A percentile compares a stretch with the other conserved stretches of the same genome.
phyloP scores from a whole-genome alignment of 257 asterid genomes.

The Solanum commersonii region DNA sequence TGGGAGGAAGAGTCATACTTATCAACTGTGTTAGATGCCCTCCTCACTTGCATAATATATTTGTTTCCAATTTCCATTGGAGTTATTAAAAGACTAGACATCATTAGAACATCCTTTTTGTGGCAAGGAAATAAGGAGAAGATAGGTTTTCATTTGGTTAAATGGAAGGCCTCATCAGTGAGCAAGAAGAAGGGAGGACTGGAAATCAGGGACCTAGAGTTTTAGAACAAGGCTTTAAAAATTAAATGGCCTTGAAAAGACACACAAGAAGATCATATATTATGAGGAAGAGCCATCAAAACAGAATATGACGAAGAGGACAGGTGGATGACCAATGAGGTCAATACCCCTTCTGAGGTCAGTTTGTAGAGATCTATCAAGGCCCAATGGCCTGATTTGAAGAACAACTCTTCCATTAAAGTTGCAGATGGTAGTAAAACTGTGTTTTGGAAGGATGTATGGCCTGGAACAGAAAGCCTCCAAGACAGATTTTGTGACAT shows the following conservation, averaged over 20 bases:
- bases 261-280: not conserved
- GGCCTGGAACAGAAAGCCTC: not conserved
- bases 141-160: not conserved
- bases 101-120: not conserved
- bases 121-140: not conserved
- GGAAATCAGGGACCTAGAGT: not conserved
- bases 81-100: not conserved
- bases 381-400: not conserved
- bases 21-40: not conserved
- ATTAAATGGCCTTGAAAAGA: not conserved
- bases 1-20: not conserved
- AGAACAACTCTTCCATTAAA: not conserved
- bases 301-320: not conserved
- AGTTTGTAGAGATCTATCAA: not conserved
- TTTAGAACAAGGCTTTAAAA: not conserved
- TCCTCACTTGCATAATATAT: not conserved
- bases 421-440: not conserved
- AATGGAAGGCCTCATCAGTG: not conserved
- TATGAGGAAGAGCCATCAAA: not conserved
- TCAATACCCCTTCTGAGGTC: not conserved
- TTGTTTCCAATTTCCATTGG: not conserved
- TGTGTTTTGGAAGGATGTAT: not conserved
- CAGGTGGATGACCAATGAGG: not conserved
- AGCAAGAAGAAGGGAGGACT: not conserved
- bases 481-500: not conserved